Evolutionary conservation across 345 rosid species (phyloP).

Genomic region (Durio zibethinus): DNA sequence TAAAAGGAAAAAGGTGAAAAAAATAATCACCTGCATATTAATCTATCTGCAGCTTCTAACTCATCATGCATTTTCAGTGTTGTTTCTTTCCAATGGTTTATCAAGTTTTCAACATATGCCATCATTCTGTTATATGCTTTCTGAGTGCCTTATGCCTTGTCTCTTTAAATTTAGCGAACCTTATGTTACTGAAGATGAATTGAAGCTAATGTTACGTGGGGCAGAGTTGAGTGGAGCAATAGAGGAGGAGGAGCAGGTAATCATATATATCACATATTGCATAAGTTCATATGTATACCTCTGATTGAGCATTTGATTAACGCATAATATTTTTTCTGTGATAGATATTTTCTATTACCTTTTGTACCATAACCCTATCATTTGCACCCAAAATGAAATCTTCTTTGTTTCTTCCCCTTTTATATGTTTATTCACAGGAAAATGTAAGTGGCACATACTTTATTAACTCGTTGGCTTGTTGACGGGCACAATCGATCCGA

Average conservation of each 20-base stretch:
- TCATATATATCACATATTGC: neutral
- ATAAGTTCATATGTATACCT: neutral
- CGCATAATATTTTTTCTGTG: neutral
- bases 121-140: constrained; percentile 10
- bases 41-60: neutral
- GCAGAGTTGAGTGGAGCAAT: constrained; percentile 99
- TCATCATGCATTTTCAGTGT: neutral
- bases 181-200: constrained; percentile 93
- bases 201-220: constrained; percentile 93
- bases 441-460: neutral
- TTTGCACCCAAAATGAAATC: neutral
- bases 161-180: constrained; percentile 53
- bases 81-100: constrained; percentile 1
- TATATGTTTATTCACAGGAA: neutral
- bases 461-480: neutral
- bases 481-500: neutral
- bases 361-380: neutral
- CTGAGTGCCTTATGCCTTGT: constrained; percentile 13
- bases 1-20: constrained; percentile 87
- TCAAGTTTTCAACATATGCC: neutral
- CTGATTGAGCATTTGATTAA: neutral
- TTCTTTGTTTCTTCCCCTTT: neutral
- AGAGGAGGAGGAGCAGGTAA: constrained; percentile 99
- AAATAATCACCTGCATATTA: constrained; percentile 12
- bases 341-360: neutral